These are phyloP conservation scores for Candida fluviatilis DNA, from an alignment of 805 yeast genomes.

Conservation along the genomic window DNA sequence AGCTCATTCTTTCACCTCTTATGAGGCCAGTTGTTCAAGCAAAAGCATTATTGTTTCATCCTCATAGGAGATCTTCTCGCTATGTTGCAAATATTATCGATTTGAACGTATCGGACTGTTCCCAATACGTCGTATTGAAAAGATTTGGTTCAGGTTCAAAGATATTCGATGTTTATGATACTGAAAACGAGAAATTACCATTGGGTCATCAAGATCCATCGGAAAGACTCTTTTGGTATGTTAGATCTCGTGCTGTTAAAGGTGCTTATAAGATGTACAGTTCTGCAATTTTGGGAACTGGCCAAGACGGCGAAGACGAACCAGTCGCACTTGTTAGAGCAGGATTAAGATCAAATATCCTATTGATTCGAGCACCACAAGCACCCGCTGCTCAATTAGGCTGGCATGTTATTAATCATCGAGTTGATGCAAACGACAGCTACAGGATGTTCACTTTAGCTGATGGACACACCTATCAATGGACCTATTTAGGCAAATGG, in stretches of 20 bases:
- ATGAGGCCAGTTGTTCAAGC: constrained; percentile 58
- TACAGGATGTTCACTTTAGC: constrained; percentile 58
- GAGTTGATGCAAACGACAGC: constrained; percentile 58
- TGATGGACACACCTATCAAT: constrained; percentile 59
- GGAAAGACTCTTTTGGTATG: constrained; percentile 48
- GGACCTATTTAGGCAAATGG: constrained; percentile 59
- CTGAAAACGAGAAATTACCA: constrained; percentile 33
- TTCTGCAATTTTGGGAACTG: constrained; percentile 35
- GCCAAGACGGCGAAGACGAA: constrained; percentile 47
- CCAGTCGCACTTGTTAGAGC: constrained; percentile 59
- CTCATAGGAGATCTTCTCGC: constrained; percentile 53
- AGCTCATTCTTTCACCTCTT: constrained; percentile 52
- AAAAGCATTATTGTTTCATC: constrained; percentile 49
- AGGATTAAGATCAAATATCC: constrained; percentile 56
- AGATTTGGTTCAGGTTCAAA: constrained; percentile 63
- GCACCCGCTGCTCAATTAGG: constrained; percentile 55
- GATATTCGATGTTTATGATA: constrained; percentile 49
- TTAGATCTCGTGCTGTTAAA: constrained; percentile 61
- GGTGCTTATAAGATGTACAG: constrained; percentile 61
- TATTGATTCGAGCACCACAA: constrained; percentile 48
- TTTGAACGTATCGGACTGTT: constrained; percentile 28
- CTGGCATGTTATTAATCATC: constrained; percentile 57
- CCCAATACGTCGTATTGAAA: constrained; percentile 46
- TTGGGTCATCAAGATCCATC: constrained; percentile 40
- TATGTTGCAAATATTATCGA: constrained; percentile 53